phyloP scores from a whole-genome alignment of 2,329 filamentous ascomycete species.

The Penicillium sclerotigenum region DNA sequence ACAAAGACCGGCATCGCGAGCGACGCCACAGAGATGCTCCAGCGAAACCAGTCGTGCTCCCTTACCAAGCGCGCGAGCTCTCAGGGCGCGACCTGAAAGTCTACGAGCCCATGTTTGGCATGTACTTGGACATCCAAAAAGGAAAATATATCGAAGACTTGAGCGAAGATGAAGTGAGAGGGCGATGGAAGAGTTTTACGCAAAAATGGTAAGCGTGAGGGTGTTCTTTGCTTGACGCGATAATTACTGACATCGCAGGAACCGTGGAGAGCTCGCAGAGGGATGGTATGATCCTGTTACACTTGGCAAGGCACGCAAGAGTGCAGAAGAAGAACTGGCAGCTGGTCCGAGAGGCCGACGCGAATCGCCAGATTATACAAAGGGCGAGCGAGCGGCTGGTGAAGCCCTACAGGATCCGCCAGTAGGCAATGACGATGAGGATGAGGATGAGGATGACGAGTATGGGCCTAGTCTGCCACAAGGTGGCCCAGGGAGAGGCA shows the following conservation, averaged over 20 bases:
- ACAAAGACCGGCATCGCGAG: slow-evolving; percentile 24
- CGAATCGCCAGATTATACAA: slow-evolving; percentile 25
- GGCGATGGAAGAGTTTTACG: slow-evolving; percentile 91
- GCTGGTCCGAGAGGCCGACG: neutral
- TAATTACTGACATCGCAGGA: slow-evolving; percentile 59
- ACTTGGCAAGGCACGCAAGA: slow-evolving; percentile 52
- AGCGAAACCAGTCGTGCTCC: slow-evolving; percentile 49
- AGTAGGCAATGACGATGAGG: slow-evolving; percentile 28
- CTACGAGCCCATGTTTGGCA: slow-evolving; percentile 71
- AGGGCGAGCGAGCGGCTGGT: slow-evolving; percentile 12
- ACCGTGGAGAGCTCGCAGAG: slow-evolving; percentile 77
- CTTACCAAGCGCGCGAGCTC: slow-evolving; percentile 63
- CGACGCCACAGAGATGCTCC: slow-evolving; percentile 12
- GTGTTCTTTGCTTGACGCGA: slow-evolving; percentile 2
- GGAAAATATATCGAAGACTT: slow-evolving; percentile 65
- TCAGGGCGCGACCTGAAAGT: slow-evolving; percentile 64
- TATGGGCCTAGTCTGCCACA: slow-evolving; percentile 57
- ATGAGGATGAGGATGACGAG: slow-evolving; percentile 53
- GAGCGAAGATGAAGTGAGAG: slow-evolving; percentile 70
- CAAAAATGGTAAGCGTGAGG: slow-evolving; percentile 67
- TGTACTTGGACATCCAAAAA: slow-evolving; percentile 89
- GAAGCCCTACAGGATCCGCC: slow-evolving; percentile 1
- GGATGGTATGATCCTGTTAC: slow-evolving; percentile 89
- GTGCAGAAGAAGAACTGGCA: slow-evolving; percentile 12
- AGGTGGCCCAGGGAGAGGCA: slow-evolving; percentile 15